Evolutionary conservation across 306 rosid genomes (phyloP).

Genomic region (Parietaria judaica): DNA sequence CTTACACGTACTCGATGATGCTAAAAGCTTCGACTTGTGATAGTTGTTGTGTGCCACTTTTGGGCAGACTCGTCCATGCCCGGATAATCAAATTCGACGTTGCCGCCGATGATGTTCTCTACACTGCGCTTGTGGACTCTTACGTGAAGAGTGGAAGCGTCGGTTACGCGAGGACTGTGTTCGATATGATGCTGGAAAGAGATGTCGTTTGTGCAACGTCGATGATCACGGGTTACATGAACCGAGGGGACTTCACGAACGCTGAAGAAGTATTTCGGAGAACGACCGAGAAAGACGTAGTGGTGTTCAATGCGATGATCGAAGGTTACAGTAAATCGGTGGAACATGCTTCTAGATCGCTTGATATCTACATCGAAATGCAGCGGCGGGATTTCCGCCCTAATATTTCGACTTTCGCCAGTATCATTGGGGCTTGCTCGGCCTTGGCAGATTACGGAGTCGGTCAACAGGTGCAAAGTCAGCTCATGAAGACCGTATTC

Average conservation of each 20-base stretch:
- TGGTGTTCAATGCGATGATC: conserved; percentile 85
- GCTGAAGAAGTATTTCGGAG: conserved; percentile 61
- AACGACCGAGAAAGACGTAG: conserved; percentile 59
- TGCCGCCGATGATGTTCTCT: conserved; percentile 64
- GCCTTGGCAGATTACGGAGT: conserved; percentile 53
- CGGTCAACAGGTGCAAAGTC: conserved; percentile 70
- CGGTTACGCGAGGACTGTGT: conserved; percentile 54
- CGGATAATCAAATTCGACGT: conserved; percentile 54
- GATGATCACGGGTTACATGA: conserved; percentile 86
- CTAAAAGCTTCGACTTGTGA: conserved; percentile 58
- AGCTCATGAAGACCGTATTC: conserved; percentile 55
- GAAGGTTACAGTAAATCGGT: conserved; percentile 79
- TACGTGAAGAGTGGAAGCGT: conserved; percentile 60
- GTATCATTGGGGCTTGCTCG: conserved; percentile 79
- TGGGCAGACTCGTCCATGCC: conserved; percentile 61
- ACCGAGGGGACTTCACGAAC: conserved; percentile 42
- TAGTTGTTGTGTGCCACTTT: conserved; percentile 20
- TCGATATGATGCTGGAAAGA: conserved; percentile 58
- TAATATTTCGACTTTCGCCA: conserved; percentile 83
- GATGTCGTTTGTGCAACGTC: conserved; percentile 70
- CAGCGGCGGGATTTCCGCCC: conserved; percentile 57
- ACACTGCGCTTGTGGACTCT: conserved; percentile 64
- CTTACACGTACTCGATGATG: conserved; percentile 70
- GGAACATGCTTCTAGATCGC: conserved; percentile 49
- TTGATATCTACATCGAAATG: conserved; percentile 68